Evolutionary conservation across 805 yeast species (phyloP).

Genomic region (Wickerhamiella australiensis): DNA sequence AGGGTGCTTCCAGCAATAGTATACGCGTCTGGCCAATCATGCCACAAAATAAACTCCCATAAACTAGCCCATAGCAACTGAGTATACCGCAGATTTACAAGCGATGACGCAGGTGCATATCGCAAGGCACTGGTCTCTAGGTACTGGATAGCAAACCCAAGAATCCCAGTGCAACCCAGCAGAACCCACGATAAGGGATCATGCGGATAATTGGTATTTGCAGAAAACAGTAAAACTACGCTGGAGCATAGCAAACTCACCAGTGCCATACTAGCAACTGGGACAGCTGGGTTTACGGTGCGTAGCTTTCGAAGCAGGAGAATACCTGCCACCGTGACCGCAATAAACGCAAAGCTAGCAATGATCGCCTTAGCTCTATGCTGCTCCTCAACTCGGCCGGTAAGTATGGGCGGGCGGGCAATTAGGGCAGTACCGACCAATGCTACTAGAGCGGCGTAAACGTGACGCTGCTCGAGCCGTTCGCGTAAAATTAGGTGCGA

Average conservation of each 20-base stretch:
- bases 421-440: conserved; percentile 65
- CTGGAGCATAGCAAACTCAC: conserved; percentile 45
- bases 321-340: not conserved
- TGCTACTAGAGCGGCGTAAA: conserved; percentile 54
- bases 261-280: conserved; percentile 66
- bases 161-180: conserved; percentile 48
- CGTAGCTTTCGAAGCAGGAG: not conserved
- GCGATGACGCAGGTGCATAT: conserved; percentile 63
- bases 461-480: conserved; percentile 51
- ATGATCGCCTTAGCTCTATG: not conserved
- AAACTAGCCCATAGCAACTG: conserved; percentile 66
- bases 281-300: conserved; percentile 50
- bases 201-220: conserved; percentile 30
- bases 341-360: not conserved
- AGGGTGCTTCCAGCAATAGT: conserved; percentile 58
- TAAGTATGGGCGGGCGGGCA: conserved; percentile 50
- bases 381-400: not conserved
- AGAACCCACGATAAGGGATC: conserved; percentile 40
- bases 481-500: conserved; percentile 62
- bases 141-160: conserved; percentile 77
- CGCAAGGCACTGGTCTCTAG: conserved; percentile 72
- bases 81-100: conserved; percentile 62
- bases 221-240: conserved; percentile 10
- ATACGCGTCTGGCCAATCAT: conserved; percentile 56
- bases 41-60: conserved; percentile 63